Percentiles rank a stretch among this genome's conserved stretches.
phyloP scores from a whole-genome alignment of 768 basidiomycete species.

The Lentinus tigrinus region DNA sequence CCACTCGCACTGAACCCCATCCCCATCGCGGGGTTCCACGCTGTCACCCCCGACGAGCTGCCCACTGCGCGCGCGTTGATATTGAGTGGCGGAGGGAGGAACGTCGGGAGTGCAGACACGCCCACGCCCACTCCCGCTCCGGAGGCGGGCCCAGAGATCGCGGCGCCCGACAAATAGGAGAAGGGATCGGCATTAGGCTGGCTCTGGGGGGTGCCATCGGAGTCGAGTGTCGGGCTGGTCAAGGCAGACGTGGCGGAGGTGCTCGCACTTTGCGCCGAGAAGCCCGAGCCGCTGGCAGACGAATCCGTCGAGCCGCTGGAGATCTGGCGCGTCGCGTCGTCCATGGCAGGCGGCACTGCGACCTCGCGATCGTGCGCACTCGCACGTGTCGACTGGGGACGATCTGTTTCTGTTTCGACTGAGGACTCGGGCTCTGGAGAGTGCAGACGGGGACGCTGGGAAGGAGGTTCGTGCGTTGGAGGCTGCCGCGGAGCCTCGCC shows the following conservation, averaged over 20 bases:
- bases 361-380: not conserved
- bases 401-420: not conserved
- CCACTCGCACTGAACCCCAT: not conserved
- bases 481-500: slow-evolving; percentile 29
- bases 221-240: slow-evolving; percentile 2
- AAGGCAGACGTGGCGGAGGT: slow-evolving; percentile 19
- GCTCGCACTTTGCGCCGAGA: not conserved
- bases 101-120: not conserved
- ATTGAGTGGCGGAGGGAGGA: not conserved
- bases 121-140: not conserved
- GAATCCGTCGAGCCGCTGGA: slow-evolving; percentile 16
- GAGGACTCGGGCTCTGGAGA: slow-evolving; percentile 10
- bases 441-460: slow-evolving; percentile 3
- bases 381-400: too few relatives aligned
- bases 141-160: not conserved
- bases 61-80: not conserved
- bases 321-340: slow-evolving; percentile 14
- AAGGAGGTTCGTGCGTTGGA: slow-evolving; percentile 21
- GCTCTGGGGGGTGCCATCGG: too few relatives aligned
- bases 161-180: slow-evolving; percentile 43
- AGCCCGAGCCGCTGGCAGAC: slow-evolving; percentile 5
- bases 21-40: slow-evolving; percentile 1
- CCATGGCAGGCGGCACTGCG: not conserved
- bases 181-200: slow-evolving; percentile 54
- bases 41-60: not conserved